Evolutionary conservation across 192 early-diverging fungal species (phyloP).

Genomic region (Spizellomyces punctatus): DNA sequence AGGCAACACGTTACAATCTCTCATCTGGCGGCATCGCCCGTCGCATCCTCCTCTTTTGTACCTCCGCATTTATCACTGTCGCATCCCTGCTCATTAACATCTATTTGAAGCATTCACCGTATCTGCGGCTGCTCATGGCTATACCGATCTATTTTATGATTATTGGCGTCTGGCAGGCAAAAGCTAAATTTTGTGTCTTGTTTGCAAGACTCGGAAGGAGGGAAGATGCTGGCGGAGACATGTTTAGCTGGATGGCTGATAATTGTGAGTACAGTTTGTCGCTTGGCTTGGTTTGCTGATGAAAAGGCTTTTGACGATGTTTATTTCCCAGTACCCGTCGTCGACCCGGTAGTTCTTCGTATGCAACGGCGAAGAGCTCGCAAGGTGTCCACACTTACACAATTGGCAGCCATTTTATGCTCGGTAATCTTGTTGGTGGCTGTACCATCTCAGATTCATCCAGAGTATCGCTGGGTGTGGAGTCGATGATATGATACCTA

Average conservation of each 20-base stretch:
- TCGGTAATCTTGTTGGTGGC: not conserved
- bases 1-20: not conserved
- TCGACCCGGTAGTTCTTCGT: not conserved
- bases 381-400: not conserved
- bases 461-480: not conserved
- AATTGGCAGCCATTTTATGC: not conserved
- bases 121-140: not conserved
- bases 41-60: not conserved
- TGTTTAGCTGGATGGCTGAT: not conserved
- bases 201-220: not conserved
- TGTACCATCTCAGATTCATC: not conserved
- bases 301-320: too few species aligned
- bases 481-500: too few species aligned
- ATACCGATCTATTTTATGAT: not conserved
- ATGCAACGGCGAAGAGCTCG: not conserved
- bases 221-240: not conserved
- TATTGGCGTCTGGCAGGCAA: not conserved
- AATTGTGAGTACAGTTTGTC: not conserved
- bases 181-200: not conserved
- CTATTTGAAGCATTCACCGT: not conserved
- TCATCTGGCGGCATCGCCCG: not conserved
- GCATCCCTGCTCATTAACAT: not conserved
- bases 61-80: not conserved
- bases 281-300: too few species aligned
- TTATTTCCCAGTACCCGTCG: not conserved